phyloP scores from a whole-genome alignment of 2,329 filamentous ascomycete genomes.

The Ophiostoma sp. region DNA sequence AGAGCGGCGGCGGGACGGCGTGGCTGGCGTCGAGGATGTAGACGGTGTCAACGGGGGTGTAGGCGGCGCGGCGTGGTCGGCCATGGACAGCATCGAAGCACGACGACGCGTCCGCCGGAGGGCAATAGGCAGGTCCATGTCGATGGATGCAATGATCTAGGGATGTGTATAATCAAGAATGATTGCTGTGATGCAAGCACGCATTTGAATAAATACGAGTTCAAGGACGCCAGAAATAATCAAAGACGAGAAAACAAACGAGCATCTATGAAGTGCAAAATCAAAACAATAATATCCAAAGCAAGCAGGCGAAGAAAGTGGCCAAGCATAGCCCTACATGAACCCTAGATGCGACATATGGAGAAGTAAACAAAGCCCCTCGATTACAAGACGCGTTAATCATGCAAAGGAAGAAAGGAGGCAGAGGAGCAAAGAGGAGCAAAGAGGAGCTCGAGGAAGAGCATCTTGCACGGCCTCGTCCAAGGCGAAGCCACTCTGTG shows the following conservation, averaged over 20 bases:
- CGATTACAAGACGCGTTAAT: background rate
- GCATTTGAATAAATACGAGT: background rate
- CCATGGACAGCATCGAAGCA: constrained; percentile 29
- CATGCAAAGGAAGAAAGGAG: background rate
- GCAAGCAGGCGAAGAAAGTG: background rate
- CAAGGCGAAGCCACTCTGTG: background rate
- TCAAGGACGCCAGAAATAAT: background rate
- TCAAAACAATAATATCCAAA: background rate
- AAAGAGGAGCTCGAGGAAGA: background rate
- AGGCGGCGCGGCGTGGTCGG: constrained; percentile 16
- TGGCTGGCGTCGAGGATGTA: constrained; percentile 23
- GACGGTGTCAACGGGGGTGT: constrained; percentile 13
- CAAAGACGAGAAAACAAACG: background rate
- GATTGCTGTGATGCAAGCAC: background rate
- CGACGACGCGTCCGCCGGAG: constrained; percentile 50
- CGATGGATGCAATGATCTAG: background rate
- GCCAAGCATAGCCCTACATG: background rate
- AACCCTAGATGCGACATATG: background rate
- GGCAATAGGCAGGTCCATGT: constrained; percentile 46
- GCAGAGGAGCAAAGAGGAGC: no score
- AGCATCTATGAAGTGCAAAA: background rate
- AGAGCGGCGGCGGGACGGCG: constrained; percentile 30
- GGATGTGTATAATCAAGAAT: background rate
- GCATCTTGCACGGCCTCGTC: background rate
- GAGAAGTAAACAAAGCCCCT: constrained; percentile 13